Evolutionary conservation across 2,329 filamentous ascomycete genomes (phyloP), one percentile per base, ranked within the genome.

Genomic region (Fusarium incarnatum): DNA sequence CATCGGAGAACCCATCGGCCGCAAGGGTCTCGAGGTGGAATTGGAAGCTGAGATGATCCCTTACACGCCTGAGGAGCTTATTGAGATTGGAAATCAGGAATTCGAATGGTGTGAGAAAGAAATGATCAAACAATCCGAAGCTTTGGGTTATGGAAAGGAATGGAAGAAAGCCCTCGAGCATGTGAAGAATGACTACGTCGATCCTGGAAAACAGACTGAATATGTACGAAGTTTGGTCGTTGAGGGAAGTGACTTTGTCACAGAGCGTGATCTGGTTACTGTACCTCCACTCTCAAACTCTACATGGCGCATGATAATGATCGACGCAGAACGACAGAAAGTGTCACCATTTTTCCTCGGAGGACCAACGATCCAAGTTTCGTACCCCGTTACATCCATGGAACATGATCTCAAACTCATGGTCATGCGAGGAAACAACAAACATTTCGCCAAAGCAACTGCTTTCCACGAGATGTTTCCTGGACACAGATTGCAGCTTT

Each of bases 401-500:
- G 68, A 70, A 5, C 68, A 70, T 0, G 68, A 70, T 20, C 27
- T 71, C 0, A 70, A 70, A 20, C 64, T 70, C 11, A 70, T 70
- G 68, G 68, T 70, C 0, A 70, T 70, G 68, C 41, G 68, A 4
- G 68, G 68, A 5, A 70, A 70, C 2, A 70, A 70, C 0, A 70
- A 57, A 3, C 68, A 70, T 1, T 70, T 70, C 8, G 68, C 68
- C 2, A 56, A 56, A 4, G 68, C 68, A 0, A 70, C 68, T 0
- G 68, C 68, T 1, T 70, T 70, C 1, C 68, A 70, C 5, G 68
- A 70, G 8, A 70, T 70, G 68, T 70, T 70, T 16, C 68, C 68
- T 0, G 68, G 68, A 0, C 68, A 70, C 1, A 58, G 68, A 42
- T 4, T 70, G 0, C 68, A 70, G 41, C 64, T 70, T 2, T 70